Evolutionary conservation across 768 basidiomycete genomes (phyloP).

Genomic region (Amanita jacksonii): DNA sequence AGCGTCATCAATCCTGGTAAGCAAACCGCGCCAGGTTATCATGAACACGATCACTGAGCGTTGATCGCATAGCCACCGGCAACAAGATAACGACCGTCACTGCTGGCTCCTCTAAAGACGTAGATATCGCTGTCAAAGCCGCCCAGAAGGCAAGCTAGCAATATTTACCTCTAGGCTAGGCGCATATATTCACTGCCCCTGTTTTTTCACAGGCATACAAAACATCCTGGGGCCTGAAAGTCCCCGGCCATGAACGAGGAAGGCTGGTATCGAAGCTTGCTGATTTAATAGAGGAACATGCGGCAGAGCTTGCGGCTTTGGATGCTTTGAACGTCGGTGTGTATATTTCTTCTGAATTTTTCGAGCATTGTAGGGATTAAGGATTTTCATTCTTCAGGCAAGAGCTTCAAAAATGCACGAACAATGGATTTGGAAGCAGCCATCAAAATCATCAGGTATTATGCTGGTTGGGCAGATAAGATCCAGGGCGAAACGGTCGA

Average conservation of each 20-base stretch:
- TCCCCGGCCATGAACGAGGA: slow-evolving; percentile 10
- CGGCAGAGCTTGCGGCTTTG: slow-evolving; percentile 52
- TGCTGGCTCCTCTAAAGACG: slow-evolving; percentile 33
- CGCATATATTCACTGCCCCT: slow-evolving; percentile 40
- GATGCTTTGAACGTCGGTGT: slow-evolving; percentile 58
- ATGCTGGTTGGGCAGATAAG: slow-evolving; percentile 85
- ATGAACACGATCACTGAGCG: neutral
- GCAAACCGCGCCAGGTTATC: neutral
- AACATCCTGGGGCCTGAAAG: slow-evolving; percentile 39
- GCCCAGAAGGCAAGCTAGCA: slow-evolving; percentile 36
- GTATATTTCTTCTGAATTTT: slow-evolving; percentile 10
- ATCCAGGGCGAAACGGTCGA: slow-evolving; percentile 63
- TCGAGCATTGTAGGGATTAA: neutral
- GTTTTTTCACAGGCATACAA: slow-evolving; percentile 41
- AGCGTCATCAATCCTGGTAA: slow-evolving; percentile 48
- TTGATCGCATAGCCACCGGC: slow-evolving; percentile 44
- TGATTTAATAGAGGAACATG: slow-evolving; percentile 43
- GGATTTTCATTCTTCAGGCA: slow-evolving; percentile 27
- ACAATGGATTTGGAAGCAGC: slow-evolving; percentile 36
- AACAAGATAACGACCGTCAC: slow-evolving; percentile 40
- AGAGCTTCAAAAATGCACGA: slow-evolving; percentile 41
- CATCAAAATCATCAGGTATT: slow-evolving; percentile 54
- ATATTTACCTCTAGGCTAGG: neutral
- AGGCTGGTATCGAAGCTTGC: slow-evolving; percentile 46
- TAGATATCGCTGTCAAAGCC: slow-evolving; percentile 50